Base-by-base conservation (phyloP, 1,284 basidiomycete species). In the Xerocomus amazonicus region DNA sequence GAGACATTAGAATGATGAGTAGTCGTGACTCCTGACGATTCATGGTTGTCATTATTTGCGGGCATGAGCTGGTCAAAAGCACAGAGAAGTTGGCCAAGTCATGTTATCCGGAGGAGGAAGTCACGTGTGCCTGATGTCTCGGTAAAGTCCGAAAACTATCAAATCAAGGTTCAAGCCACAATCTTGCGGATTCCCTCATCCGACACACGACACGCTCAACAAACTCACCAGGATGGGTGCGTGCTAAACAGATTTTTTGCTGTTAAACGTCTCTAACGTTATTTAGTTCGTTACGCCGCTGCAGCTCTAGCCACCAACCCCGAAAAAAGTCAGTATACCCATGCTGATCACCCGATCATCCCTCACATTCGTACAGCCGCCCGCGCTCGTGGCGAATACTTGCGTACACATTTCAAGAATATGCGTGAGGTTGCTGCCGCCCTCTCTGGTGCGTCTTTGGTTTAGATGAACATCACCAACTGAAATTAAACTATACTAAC, bases 331-430 rank as follows among this genome's bases (percentile, higher is more conserved):
- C 51, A 55, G 84, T 81, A 48, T 26, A 36, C 26, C 32, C 5
- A 0, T 26, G 6, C 37, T 43, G 40, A 55, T 56, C 55, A 59
- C 51, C 53, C 57, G 35, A 47, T 38, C 44, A 34, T 9, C 3
- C n/a, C n/a, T 33, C 46, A 54, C 53, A 54, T 41, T 59, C 41
- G 45, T 58, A 47, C 67, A 95, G 92, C 90, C 72, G 86, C 93
- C 66, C 88, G 84, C 69, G 90, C 95, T 56, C 89, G 91, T 68
- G 95, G 95, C 66, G 90, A 95, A 78, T 97, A 98, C 81, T 85
- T 98, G 69, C 91, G 95, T 64, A 97, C 96, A 53, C 97, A 99
- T 80, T 99, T 97, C 87, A 99, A 99, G 90, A 99, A 99, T 85
- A 98, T 97, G 85, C 90, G 95, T 64, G 93, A 93, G 75, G 92